Percentiles rank a stretch among this genome's conserved stretches.
These are phyloP conservation scores for Paralagenidium karlingii DNA, from an alignment of 352 stramenopile genomes.

Conservation along the genomic window DNA sequence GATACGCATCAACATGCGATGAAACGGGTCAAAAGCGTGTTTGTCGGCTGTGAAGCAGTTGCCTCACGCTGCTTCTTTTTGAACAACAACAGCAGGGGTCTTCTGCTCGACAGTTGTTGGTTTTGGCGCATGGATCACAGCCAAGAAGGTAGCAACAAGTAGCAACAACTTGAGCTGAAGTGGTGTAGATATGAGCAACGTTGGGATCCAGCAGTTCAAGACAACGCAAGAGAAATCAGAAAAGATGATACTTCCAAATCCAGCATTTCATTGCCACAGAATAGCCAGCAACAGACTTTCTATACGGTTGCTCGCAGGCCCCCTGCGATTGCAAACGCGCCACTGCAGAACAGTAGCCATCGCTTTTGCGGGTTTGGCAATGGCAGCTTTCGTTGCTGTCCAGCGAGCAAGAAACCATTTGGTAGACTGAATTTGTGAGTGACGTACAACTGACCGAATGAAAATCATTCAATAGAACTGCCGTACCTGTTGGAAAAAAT, in stretches of 20 bases:
- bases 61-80: too few relatives aligned
- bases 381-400: conserved; percentile 23
- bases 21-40: too few relatives aligned
- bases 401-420: not conserved
- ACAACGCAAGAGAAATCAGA: too few relatives aligned
- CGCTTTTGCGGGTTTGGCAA: conserved; percentile 28
- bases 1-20: too few relatives aligned
- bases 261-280: too few relatives aligned
- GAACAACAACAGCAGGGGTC: too few relatives aligned
- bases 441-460: too few relatives aligned
- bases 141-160: not conserved
- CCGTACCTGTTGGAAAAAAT: conserved; percentile 41
- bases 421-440: not conserved
- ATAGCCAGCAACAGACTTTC: not conserved
- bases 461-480: too few relatives aligned
- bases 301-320: conserved; percentile 21
- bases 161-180: not conserved
- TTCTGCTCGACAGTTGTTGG: too few relatives aligned
- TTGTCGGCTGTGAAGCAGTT: too few relatives aligned
- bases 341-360: conserved; percentile 39
- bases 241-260: too few relatives aligned
- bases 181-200: not conserved
- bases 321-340: conserved; percentile 26
- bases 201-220: not conserved
- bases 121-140: not conserved